Conservation (phyloP, 129 eudicot species). For the Daucus carota region DH1_v3.0 NC_030385.2:32816001-32816500, state of each 20-base stretch:
- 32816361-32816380: constrained; percentile 77
- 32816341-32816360: constrained; percentile 95
- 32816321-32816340: neutral
- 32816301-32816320: neutral
- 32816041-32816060: constrained; percentile 7
- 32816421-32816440: constrained; percentile 33
- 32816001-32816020: constrained; percentile 7
- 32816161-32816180: constrained; percentile 51
- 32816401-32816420: constrained; percentile 96
- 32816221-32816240: constrained; percentile 95
- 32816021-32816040: constrained; percentile 11
- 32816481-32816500: constrained; percentile 65
- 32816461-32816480: constrained; percentile 81
- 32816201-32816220: constrained; percentile 99
- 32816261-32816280: neutral
- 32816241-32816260: constrained; percentile 84
- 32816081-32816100: constrained; percentile 36
- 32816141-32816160: constrained; percentile 15
- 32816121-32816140: constrained; percentile 30
- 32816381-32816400: constrained; percentile 86
- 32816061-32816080: constrained; percentile 8
- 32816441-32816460: constrained; percentile 22
- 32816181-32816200: constrained; percentile 81
- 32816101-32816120: constrained; percentile 24
- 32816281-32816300: neutral